Evolutionary conservation across 2,329 filamentous ascomycete genomes (phyloP), one percentile per base, ranked within the genome.

Genomic region (Lasiodiplodia hormozganensis): DNA sequence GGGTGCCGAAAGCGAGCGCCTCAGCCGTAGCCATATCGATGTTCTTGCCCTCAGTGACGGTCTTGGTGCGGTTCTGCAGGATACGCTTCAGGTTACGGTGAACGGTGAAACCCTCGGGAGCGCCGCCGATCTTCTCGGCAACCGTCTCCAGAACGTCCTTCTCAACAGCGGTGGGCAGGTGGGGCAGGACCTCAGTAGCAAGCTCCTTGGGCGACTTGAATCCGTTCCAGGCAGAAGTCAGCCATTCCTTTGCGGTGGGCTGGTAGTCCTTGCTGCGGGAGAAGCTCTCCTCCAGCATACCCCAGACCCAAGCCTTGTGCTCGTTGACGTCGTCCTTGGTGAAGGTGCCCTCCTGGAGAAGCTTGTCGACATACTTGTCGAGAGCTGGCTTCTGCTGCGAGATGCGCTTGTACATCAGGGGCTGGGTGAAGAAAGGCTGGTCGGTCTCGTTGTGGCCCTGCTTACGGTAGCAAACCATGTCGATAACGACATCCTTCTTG

Each of bases 241-340:
- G 90, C 96, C 96, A 99, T 83, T 99, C 96, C 84, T 97, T 97
- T 73, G 94, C 92, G 51, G 92, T 96, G 56, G 96, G 93, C 81
- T 95, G 92, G 83, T 99, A 99, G 76, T 99, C 95, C 83, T 96
- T 98, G 82, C 94, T 97, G 82, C 95, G 94, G 76, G 93, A 87
- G 82, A 98, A 99, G 84, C 94, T 97, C 81, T 98, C 95, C 78
- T 97, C 95, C 69, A 99, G 87, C 94, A 98, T 98, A 71, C 92
- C 92, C 96, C 95, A 99, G 70, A 98, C 96, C 96, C 96, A 99
- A 81, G 96, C 92, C 87, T 97, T 97, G 87, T 99, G 96, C 86
- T 99, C 96, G 69, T 99, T 95, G 70, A 99, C 91, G 78, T 99
- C 96, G 76, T 96, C 94, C 84, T 97, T 95, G 73, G 93, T 97